A percentile compares a stretch with the other conserved stretches of the same genome.
Conservation (phyloP, 169 alveolate genomes). For the Cryptosporidium bovis region DNA sequence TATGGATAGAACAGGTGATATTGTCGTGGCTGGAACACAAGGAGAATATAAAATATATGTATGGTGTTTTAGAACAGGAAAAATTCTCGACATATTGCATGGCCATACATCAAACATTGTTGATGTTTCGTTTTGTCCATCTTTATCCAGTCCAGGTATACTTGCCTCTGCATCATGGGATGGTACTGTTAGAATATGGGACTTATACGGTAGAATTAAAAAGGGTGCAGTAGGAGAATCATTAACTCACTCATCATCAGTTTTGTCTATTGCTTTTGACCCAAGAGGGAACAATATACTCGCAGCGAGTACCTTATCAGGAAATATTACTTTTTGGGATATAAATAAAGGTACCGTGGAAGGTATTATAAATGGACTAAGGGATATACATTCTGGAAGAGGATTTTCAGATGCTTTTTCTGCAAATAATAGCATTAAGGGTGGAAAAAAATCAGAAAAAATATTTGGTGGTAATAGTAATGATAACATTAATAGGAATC, state of each 20-base stretch:
- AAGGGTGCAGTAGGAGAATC: slow-evolving; percentile 92
- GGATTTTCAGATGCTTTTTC: slow-evolving; percentile 81
- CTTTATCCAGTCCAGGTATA: slow-evolving; percentile 82
- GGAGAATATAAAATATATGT: slow-evolving; percentile 89
- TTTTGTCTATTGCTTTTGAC: slow-evolving; percentile 88
- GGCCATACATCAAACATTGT: slow-evolving; percentile 95
- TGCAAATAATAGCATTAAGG: slow-evolving; percentile 78
- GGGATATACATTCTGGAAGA: slow-evolving; percentile 86
- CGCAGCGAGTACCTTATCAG: slow-evolving; percentile 86
- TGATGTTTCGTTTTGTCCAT: slow-evolving; percentile 88
- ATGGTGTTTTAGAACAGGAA: slow-evolving; percentile 88
- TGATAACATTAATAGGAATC: slow-evolving; percentile 77
- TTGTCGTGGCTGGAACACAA: slow-evolving; percentile 96
- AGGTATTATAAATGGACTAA: slow-evolving; percentile 89
- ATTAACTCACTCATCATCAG: slow-evolving; percentile 88
- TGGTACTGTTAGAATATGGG: slow-evolving; percentile 91
- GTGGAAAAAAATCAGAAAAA: slow-evolving; percentile 69
- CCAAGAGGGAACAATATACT: slow-evolving; percentile 91
- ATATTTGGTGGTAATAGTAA: slow-evolving; percentile 31
- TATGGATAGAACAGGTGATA: slow-evolving; percentile 94
- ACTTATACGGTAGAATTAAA: slow-evolving; percentile 83
- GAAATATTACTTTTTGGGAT: slow-evolving; percentile 87
- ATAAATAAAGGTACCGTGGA: slow-evolving; percentile 81
- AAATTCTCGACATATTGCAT: slow-evolving; percentile 86
- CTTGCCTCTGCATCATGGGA: slow-evolving; percentile 97